Percentiles rank a stretch among this genome's conserved stretches.
These are phyloP conservation scores for Aspergillus funiculosus DNA, from an alignment of 495 filamentous ascomycete genomes.

Conservation along the genomic window DNA sequence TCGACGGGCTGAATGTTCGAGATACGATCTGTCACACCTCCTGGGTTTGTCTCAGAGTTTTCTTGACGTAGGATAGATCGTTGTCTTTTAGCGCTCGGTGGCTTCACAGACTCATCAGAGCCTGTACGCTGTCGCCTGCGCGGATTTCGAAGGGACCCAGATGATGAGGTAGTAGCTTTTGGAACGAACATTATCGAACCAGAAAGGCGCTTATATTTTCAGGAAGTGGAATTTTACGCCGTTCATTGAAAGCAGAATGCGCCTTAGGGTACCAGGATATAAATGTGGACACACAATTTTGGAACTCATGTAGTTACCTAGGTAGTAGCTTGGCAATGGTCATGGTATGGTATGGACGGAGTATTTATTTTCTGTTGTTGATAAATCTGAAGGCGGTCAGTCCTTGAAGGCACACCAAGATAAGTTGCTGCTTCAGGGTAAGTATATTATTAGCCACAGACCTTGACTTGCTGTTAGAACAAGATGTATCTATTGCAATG, in stretches of 20 bases:
- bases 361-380: no score
- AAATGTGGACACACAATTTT: no score
- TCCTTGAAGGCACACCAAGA: no score
- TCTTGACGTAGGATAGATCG: conserved; percentile 55
- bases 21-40: conserved; percentile 17
- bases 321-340: no score
- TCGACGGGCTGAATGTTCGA: conserved; percentile 19
- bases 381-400: conserved; percentile 12
- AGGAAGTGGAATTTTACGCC: background rate
- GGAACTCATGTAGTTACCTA: no score
- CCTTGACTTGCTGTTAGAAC: no score
- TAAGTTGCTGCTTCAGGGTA: no score
- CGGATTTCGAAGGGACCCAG: conserved; percentile 50
- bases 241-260: background rate
- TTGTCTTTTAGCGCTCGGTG: conserved; percentile 67
- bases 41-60: conserved; percentile 35
- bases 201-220: no score
- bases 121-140: conserved; percentile 62
- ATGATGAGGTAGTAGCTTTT: conserved; percentile 39
- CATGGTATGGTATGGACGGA: no score
- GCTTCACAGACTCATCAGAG: conserved; percentile 57
- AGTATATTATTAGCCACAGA: no score
- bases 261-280: no score
- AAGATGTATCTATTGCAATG: background rate
- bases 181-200: conserved; percentile 56